Percentiles rank a stretch among this genome's conserved stretches.
Evolutionary conservation across 1,139 yeast species (phyloP).

Genomic region (Suhomyces bolitotheri): DNA sequence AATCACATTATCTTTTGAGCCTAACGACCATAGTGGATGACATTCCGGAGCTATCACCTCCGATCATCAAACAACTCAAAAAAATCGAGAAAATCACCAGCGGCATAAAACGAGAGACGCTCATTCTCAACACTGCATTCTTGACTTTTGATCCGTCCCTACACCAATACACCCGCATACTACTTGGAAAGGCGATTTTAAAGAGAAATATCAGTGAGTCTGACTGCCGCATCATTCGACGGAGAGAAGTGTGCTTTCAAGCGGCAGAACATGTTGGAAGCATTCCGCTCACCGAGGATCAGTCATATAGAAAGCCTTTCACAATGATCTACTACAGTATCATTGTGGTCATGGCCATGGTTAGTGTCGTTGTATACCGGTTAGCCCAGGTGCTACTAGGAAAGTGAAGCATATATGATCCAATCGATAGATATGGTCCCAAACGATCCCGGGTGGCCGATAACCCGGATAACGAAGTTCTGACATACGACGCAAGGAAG

Average conservation of each 20-base stretch:
- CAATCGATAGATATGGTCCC: not conserved
- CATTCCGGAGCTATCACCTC: constrained; percentile 23
- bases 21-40: constrained; percentile 35
- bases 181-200: constrained; percentile 46
- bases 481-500: too few relatives aligned
- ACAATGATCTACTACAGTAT: constrained; percentile 6
- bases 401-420: not conserved
- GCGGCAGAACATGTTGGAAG: constrained; percentile 48
- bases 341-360: constrained; percentile 11
- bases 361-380: constrained; percentile 11
- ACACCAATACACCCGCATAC: constrained; percentile 38
- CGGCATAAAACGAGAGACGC: constrained; percentile 39
- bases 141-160: constrained; percentile 34
- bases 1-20: constrained; percentile 27
- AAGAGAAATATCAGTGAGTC: constrained; percentile 32
- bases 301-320: constrained; percentile 6
- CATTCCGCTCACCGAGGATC: constrained; percentile 30
- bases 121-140: constrained; percentile 31
- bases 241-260: constrained; percentile 44
- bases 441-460: too few relatives aligned
- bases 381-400: constrained; percentile 6
- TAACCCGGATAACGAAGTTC: too few relatives aligned
- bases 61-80: constrained; percentile 30
- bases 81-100: constrained; percentile 41
- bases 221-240: constrained; percentile 37